These are phyloP conservation scores for Leccinum angustisporum DNA, from an alignment of 1,284 basidiomycete species.

Conservation along the genomic window DNA sequence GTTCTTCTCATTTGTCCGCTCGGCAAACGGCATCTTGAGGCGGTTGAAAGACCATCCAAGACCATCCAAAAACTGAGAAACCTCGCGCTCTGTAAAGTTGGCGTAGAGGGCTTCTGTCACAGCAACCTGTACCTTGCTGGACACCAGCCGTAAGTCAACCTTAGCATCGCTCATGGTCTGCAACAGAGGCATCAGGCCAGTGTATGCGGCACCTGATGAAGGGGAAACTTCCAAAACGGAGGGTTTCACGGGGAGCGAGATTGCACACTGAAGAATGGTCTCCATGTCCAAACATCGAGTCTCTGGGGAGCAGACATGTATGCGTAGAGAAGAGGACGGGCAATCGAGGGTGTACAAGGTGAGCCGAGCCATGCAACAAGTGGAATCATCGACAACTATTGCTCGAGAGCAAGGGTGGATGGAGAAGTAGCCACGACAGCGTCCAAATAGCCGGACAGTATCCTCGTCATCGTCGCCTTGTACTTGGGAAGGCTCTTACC, in stretches of 20 bases:
- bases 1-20: constrained; percentile 15
- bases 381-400: constrained; percentile 17
- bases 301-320: constrained; percentile 31
- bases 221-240: constrained; percentile 6
- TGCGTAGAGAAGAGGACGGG: constrained; percentile 25
- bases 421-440: constrained; percentile 8
- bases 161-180: constrained; percentile 19
- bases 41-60: constrained; percentile 21
- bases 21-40: constrained; percentile 23
- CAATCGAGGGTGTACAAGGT: constrained; percentile 13
- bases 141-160: constrained; percentile 22
- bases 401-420: constrained; percentile 8
- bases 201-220: constrained; percentile 12
- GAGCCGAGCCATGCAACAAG: constrained; percentile 18
- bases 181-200: constrained; percentile 25
- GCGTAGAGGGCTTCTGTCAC: constrained; percentile 30
- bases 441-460: constrained; percentile 23
- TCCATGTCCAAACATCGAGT: constrained; percentile 33
- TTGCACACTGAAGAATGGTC: constrained; percentile 26
- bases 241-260: constrained; percentile 21
- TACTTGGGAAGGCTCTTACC: constrained; percentile 22
- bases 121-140: constrained; percentile 20
- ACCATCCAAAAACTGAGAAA: constrained; percentile 26
- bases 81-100: constrained; percentile 18
- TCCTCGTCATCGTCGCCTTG: constrained; percentile 10